These are phyloP conservation scores for Ophidiomyces ophidiicola DNA, from an alignment of 2,329 filamentous ascomycete species.

Conservation along the genomic window DNA sequence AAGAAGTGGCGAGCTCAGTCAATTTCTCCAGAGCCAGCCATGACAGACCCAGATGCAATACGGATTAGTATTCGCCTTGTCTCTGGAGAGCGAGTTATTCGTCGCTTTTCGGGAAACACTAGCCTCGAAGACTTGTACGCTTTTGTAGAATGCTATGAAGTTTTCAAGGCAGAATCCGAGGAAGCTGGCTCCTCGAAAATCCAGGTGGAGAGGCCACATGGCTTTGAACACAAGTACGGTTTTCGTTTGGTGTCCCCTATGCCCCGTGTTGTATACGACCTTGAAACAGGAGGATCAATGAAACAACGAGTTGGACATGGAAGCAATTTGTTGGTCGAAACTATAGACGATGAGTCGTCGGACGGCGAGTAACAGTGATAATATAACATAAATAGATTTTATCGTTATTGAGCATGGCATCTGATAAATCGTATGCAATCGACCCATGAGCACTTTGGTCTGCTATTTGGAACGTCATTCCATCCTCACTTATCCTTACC, in stretches of 20 bases:
- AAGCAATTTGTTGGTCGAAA: constrained; percentile 82
- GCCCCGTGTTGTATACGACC: constrained; percentile 67
- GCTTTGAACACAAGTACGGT: constrained; percentile 68
- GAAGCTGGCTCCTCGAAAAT: constrained; percentile 13
- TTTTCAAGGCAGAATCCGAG: constrained; percentile 37
- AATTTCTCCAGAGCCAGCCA: constrained; percentile 55
- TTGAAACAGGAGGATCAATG: constrained; percentile 54
- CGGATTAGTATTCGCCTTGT: constrained; percentile 53
- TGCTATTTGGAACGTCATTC: too few relatives aligned
- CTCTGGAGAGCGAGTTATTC: constrained; percentile 61
- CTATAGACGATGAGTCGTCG: constrained; percentile 42
- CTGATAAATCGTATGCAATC: too few relatives aligned
- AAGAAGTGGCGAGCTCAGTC: constrained; percentile 60
- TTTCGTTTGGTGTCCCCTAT: constrained; percentile 78
- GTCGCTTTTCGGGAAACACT: constrained; percentile 58
- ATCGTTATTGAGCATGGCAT: too few relatives aligned
- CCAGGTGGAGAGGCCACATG: constrained; percentile 38
- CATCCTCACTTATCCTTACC: too few relatives aligned
- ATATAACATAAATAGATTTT: background rate
- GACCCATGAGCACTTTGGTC: too few relatives aligned
- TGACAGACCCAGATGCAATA: constrained; percentile 55
- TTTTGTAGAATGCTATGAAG: constrained; percentile 81
- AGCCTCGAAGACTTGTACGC: constrained; percentile 83
- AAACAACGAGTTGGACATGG: constrained; percentile 64
- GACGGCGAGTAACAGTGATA: constrained; percentile 14